Evolutionary conservation across 768 basidiomycete genomes (phyloP).

Genomic region (Leccinum longicurvipes): DNA sequence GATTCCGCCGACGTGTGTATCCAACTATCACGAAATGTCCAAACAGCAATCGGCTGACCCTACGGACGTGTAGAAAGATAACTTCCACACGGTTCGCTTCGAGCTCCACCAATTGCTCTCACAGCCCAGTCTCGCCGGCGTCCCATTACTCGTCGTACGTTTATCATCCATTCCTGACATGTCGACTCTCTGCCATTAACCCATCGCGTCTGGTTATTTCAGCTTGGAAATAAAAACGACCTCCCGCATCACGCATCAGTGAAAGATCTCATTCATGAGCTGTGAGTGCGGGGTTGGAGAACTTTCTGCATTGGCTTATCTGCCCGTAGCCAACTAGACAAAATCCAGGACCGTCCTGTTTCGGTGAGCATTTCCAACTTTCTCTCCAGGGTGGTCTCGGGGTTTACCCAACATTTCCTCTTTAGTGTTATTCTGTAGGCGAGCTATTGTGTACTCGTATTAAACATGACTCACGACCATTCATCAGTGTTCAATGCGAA

Average conservation of each 20-base stretch:
- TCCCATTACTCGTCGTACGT: conserved; percentile 81
- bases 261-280: conserved; percentile 75
- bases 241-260: conserved; percentile 70
- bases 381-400: background rate
- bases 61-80: conserved; percentile 53
- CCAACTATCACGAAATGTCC: background rate
- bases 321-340: conserved; percentile 53
- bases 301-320: conserved; percentile 25
- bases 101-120: conserved; percentile 78
- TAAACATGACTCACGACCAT: background rate
- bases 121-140: conserved; percentile 61
- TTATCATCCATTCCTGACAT: background rate
- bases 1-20: conserved; percentile 80
- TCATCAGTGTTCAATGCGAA: conserved; percentile 90
- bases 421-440: conserved; percentile 77
- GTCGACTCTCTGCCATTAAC: background rate
- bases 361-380: conserved; percentile 55
- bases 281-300: conserved; percentile 44
- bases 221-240: conserved; percentile 96
- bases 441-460: background rate
- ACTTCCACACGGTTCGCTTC: conserved; percentile 78
- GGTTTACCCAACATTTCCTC: background rate
- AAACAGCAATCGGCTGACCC: background rate
- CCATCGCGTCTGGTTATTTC: background rate
- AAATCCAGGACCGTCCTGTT: conserved; percentile 74